phyloP scores from a whole-genome alignment of 208 protist species.

The Wallacemonas collosoma region DNA sequence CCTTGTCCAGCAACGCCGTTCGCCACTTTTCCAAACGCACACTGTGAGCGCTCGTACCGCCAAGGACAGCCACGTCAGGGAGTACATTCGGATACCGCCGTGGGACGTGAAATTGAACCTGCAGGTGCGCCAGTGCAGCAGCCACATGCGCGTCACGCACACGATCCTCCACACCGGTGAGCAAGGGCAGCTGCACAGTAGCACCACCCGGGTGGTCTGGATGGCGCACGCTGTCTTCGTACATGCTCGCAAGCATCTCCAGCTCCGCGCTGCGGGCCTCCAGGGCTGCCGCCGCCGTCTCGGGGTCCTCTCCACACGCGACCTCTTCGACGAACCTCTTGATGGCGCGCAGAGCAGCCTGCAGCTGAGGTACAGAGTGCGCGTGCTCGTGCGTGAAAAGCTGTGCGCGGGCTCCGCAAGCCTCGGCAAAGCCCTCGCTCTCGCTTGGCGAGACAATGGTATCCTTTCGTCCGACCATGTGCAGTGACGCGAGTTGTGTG shows the following conservation, averaged over 20 bases:
- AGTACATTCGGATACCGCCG: conserved; percentile 52
- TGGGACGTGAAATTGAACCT: conserved; percentile 50
- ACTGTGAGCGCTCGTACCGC: conserved; percentile 50
- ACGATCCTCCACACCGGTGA: conserved; percentile 31
- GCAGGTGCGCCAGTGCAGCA: conserved; percentile 34
- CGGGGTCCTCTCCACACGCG: not conserved
- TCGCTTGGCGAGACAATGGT: conserved; percentile 63
- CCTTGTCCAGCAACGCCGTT: conserved; percentile 34
- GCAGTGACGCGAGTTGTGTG: conserved; percentile 54
- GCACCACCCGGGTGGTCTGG: conserved; percentile 22
- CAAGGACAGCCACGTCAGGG: conserved; percentile 46
- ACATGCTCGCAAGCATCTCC: conserved; percentile 78
- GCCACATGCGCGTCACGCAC: conserved; percentile 16
- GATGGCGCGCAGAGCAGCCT: conserved; percentile 40
- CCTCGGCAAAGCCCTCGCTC: conserved; percentile 57
- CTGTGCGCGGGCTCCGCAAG: conserved; percentile 44
- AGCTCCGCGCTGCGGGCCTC: conserved; percentile 62
- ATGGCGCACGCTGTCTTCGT: conserved; percentile 50
- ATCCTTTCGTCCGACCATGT: conserved; percentile 81
- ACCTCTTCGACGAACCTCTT: conserved; percentile 38
- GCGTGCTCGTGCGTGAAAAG: conserved; percentile 79
- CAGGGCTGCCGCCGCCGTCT: conserved; percentile 19
- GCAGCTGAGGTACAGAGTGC: conserved; percentile 75
- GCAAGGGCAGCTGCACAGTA: conserved; percentile 50
- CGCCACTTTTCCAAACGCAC: conserved; percentile 64